Conservation (phyloP, 176 grass and related monocot genomes). For the Canna indica region DNA sequence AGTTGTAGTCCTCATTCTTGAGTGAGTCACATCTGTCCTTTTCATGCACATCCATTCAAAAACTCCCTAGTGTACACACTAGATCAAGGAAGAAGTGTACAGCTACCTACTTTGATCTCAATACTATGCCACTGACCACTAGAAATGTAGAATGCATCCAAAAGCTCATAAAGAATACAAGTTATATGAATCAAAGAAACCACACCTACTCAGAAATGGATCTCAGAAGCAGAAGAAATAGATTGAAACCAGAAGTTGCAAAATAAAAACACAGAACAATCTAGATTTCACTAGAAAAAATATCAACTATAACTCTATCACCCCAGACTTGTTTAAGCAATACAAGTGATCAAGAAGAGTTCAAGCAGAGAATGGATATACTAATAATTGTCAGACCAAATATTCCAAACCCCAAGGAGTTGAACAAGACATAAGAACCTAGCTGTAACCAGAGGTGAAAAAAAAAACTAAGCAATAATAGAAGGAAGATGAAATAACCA, state of each 20-base stretch:
- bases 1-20: constrained; percentile 20
- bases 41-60: constrained; percentile 39
- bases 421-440: constrained; percentile 9
- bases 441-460: constrained; percentile 34
- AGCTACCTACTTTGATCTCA: constrained; percentile 4
- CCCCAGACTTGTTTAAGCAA: no score
- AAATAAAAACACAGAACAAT: no score
- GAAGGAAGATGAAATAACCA: constrained; percentile 1
- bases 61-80: neutral
- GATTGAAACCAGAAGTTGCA: neutral
- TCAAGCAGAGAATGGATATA: neutral
- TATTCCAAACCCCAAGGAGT: constrained; percentile 9
- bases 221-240: neutral
- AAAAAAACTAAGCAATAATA: constrained; percentile 22
- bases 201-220: neutral
- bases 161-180: neutral
- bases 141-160: neutral
- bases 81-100: neutral
- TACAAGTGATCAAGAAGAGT: neutral
- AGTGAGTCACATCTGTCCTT: constrained; percentile 46
- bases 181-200: constrained; percentile 6
- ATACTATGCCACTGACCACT: neutral
- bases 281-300: neutral
- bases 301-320: no score
- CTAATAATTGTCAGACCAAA: neutral